Conservation (phyloP, 192 early-diverging fungal genomes). For the Entomortierella chlamydospora region DNA sequence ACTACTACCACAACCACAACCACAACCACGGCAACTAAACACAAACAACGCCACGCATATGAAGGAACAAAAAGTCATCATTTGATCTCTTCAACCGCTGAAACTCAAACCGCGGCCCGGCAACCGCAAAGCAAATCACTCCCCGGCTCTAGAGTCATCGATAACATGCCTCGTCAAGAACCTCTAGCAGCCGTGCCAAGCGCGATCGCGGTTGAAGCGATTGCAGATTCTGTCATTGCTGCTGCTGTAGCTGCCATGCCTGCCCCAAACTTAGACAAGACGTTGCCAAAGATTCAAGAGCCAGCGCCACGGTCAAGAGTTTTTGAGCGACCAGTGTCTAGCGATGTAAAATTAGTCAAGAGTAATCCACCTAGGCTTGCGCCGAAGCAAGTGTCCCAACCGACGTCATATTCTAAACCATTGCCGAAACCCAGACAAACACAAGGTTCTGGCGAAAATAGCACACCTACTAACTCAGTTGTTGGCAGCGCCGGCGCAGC, state of each 20-base stretch:
- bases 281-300: slow-evolving; percentile 44
- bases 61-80: neutral
- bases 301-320: slow-evolving; percentile 11
- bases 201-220: slow-evolving; percentile 6
- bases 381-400: neutral
- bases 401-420: neutral
- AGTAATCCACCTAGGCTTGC: too few relatives aligned
- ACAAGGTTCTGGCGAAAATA: slow-evolving; percentile 2
- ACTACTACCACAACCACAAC: neutral
- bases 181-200: neutral
- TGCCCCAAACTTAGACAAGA: slow-evolving; percentile 39
- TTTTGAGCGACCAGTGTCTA: slow-evolving; percentile 19
- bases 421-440: neutral
- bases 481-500: neutral
- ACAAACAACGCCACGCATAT: neutral
- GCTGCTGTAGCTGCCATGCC: neutral
- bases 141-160: slow-evolving; percentile 12
- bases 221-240: neutral
- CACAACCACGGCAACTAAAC: neutral
- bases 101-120: neutral
- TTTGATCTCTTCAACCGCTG: neutral
- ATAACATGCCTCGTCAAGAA: neutral
- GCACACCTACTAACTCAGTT: neutral
- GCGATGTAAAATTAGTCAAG: neutral
- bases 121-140: slow-evolving; percentile 13